Conservation (phyloP, 371 early-diverging fungal species). For the Entomophthora muscae region DNA sequence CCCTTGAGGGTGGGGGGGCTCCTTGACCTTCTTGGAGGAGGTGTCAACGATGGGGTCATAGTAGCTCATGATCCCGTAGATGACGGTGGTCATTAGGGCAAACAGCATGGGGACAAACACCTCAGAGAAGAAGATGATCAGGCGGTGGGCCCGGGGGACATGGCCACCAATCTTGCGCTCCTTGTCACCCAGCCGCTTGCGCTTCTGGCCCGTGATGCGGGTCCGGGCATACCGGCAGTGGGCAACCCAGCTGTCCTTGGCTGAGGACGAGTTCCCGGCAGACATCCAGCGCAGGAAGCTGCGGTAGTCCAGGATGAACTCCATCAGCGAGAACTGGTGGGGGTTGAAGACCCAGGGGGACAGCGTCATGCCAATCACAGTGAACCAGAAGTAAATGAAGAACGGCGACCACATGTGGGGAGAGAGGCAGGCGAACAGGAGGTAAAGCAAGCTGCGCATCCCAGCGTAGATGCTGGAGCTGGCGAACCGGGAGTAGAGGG, state of each 20-base stretch:
- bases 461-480: constrained; percentile 65
- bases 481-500: constrained; percentile 61
- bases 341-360: constrained; percentile 77
- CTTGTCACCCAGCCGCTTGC: constrained; percentile 40
- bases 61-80: constrained; percentile 11
- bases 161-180: constrained; percentile 33
- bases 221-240: constrained; percentile 55
- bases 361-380: constrained; percentile 49
- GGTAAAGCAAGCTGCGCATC: constrained; percentile 44
- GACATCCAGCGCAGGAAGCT: constrained; percentile 69
- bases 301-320: constrained; percentile 62
- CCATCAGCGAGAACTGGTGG: constrained; percentile 53
- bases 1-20: not conserved
- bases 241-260: constrained; percentile 62
- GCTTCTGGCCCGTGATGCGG: constrained; percentile 64
- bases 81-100: constrained; percentile 34
- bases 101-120: constrained; percentile 52
- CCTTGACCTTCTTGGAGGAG: not conserved
- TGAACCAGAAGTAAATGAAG: constrained; percentile 73
- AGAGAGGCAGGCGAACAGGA: constrained; percentile 52
- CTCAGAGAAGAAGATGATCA: constrained; percentile 58
- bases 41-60: constrained; percentile 7
- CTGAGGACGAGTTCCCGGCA: constrained; percentile 54
- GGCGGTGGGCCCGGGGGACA: constrained; percentile 42
- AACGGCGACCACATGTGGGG: constrained; percentile 16